Evolutionary conservation across 768 basidiomycete species (phyloP).

Genomic region (Hemileccinum impolitum): DNA sequence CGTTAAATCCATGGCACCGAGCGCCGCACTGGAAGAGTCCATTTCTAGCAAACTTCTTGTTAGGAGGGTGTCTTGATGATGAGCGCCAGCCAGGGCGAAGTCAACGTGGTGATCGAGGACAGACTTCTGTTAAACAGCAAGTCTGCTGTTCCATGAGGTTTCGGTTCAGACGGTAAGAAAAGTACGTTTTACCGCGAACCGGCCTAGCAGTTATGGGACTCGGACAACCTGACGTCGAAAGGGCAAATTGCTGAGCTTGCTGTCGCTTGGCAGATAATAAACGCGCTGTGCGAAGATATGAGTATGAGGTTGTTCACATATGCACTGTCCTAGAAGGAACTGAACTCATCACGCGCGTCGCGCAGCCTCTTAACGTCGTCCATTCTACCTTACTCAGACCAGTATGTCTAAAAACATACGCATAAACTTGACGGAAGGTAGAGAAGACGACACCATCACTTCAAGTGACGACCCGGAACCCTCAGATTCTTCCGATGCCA

Average conservation of each 20-base stretch:
- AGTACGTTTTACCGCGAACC: conserved; percentile 4
- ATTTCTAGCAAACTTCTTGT: conserved; percentile 18
- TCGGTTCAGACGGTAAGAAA: conserved; percentile 18
- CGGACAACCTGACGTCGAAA: conserved; percentile 2
- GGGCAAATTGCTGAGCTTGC: neutral
- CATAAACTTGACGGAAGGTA: conserved; percentile 38
- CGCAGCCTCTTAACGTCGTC: neutral
- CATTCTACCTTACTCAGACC: conserved; percentile 4
- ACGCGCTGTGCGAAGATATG: conserved; percentile 1
- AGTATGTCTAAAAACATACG: conserved; percentile 55
- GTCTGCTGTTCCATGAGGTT: conserved; percentile 9
- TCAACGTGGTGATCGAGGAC: conserved; percentile 4
- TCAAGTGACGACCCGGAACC: conserved; percentile 5
- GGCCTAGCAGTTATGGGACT: conserved; percentile 4
- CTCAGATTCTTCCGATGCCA: conserved; percentile 11
- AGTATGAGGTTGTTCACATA: neutral
- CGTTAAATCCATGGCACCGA: conserved; percentile 49
- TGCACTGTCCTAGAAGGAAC: no score
- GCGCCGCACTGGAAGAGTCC: conserved; percentile 25
- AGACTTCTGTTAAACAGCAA: conserved; percentile 1
- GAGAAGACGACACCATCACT: conserved; percentile 8
- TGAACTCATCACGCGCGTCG: neutral
- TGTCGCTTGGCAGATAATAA: neutral
- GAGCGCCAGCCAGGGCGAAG: neutral
- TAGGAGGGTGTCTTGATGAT: conserved; percentile 4